Conservation (phyloP, 495 filamentous ascomycete species). For the Chaetomium fimeti region DNA sequence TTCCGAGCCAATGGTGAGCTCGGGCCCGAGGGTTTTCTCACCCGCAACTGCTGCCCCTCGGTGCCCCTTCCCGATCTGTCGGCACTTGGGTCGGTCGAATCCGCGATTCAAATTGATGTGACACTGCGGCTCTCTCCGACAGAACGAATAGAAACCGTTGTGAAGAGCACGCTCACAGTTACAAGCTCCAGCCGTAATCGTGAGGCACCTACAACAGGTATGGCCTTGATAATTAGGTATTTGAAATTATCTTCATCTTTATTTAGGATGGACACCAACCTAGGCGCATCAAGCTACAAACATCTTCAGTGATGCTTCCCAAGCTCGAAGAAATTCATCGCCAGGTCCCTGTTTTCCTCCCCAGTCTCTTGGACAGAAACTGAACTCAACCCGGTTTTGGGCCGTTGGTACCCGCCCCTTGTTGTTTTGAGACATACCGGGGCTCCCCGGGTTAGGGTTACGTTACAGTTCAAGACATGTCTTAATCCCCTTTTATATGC, state of each 20-base stretch:
- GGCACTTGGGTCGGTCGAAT: constrained; percentile 10
- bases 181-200: background rate
- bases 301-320: too few species aligned
- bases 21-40: constrained; percentile 4
- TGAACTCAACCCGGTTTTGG: background rate
- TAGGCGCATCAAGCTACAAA: too few species aligned
- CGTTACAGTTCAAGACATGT: too few species aligned
- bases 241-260: too few species aligned
- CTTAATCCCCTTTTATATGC: too few species aligned
- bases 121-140: background rate
- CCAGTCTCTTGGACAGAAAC: too few species aligned
- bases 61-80: constrained; percentile 7
- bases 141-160: background rate
- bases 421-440: background rate
- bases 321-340: too few species aligned
- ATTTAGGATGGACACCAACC: too few species aligned
- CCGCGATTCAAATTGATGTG: background rate
- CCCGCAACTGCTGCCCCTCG: constrained; percentile 1
- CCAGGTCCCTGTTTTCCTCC: too few species aligned
- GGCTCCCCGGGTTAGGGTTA: background rate
- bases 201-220: too few species aligned
- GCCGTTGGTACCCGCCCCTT: background rate
- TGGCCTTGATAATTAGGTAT: too few species aligned
- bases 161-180: background rate
- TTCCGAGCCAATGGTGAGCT: constrained; percentile 26